These are phyloP conservation scores for Mycena chlorophos DNA, from an alignment of 768 basidiomycete species.

Conservation along the genomic window DNA sequence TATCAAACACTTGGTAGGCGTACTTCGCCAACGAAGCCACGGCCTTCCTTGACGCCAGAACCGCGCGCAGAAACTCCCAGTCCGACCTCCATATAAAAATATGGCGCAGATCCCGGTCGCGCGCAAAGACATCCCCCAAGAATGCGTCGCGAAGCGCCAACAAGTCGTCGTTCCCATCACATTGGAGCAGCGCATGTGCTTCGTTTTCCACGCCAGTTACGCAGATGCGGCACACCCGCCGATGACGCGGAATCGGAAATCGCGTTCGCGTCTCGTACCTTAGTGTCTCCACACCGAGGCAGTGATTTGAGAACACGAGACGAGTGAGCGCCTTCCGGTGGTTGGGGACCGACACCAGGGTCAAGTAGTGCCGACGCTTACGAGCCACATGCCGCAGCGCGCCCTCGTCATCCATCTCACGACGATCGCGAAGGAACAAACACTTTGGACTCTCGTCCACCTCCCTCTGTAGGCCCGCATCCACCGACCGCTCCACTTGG, in stretches of 20 bases:
- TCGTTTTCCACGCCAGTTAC: slow-evolving; percentile 1
- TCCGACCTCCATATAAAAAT: neutral
- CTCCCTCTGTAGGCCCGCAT: neutral
- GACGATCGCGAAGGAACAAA: slow-evolving; percentile 1
- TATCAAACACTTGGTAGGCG: no score
- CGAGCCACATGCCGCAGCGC: neutral
- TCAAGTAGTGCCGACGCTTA: slow-evolving; percentile 5
- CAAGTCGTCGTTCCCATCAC: neutral
- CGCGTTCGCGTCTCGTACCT: neutral
- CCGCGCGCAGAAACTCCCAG: neutral
- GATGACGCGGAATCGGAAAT: neutral
- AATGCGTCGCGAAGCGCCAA: neutral
- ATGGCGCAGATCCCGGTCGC: neutral
- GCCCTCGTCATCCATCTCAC: neutral
- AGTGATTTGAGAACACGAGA: neutral
- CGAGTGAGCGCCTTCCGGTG: slow-evolving; percentile 10
- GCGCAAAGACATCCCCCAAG: neutral
- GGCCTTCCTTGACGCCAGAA: neutral
- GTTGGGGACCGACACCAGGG: neutral
- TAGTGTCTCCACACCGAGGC: slow-evolving; percentile 2
- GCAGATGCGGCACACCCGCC: slow-evolving; percentile 7
- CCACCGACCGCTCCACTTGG: neutral
- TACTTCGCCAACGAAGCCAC: no score
- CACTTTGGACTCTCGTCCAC: slow-evolving; percentile 1
- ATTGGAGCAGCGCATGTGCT: slow-evolving; percentile 3